Base-by-base conservation (phyloP, 352 stramenopile genomes). In the Blastocystis sp. region DNA sequence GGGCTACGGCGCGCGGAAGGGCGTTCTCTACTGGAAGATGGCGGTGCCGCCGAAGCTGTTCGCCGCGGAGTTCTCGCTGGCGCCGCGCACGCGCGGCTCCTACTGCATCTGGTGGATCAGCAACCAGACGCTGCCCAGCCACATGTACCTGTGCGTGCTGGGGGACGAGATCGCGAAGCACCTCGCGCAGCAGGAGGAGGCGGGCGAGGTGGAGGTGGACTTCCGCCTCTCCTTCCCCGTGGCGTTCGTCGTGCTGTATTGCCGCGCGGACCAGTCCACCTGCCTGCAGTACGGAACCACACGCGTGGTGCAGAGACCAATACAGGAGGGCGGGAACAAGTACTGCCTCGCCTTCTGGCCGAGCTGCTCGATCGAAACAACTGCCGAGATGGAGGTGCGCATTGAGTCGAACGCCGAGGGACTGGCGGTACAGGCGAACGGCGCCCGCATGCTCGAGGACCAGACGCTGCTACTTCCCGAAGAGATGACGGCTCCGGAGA, bases 1-100 rank as follows among this genome's bases (percentile, higher is more conserved):
- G 9, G 52, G 52, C n/a, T 19, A 62, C 10, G 56, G 38, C 21
- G 34, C 60, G 38, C 48, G 56, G 1, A 28, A 17, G 17, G 74
- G 74, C 14, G 21, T 53, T 7, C 41, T 84, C 14, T 84, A 84
- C 28, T 84, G 74, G 74, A 84, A 84, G 60, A 69, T 2, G 7
- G 56, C 60, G 0, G 4, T 84, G 45, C n/a, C 34, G n/a, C 40
- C 48, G 1, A 52, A 41, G 5, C 10, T 5, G 1, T 67, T 84
- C 56, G 52, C 21, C 17, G 17, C 69, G 21, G 14, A 53, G 2
- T 21, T 84, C 21, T 62, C 53, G n/a, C 61, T 66, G 11, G n/a
- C 14, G 1, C 45, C 52, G 2, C 34, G 28, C n/a, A n/a, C 41
- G 1, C 14, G 4, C 7, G 56, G 40, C 28, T 84, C 23, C 40